phyloP scores from a whole-genome alignment of 179 eudicot species.

The Sideroxylon spinosum region DNA sequence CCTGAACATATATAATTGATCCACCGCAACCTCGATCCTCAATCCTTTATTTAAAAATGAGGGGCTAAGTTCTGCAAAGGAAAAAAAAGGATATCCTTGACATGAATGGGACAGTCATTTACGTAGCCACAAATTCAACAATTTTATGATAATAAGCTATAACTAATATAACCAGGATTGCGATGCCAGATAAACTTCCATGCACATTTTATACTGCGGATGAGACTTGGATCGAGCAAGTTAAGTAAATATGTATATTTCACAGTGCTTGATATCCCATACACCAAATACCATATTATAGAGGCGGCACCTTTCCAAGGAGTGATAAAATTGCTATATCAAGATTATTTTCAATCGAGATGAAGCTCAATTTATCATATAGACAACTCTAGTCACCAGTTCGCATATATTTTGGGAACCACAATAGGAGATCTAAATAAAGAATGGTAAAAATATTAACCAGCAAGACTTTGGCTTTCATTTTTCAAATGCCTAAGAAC shows the following conservation, averaged over 20 bases:
- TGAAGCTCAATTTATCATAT: not conserved
- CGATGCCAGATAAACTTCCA: not conserved
- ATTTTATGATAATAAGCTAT: not conserved
- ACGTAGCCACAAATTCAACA: not conserved
- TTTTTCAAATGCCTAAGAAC: not conserved
- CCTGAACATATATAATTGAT: not conserved
- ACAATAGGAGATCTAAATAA: not conserved
- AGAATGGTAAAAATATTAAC: not conserved
- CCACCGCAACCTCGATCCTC: not conserved
- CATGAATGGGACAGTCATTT: not conserved
- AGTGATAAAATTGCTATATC: not conserved
- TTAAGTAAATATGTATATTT: not conserved
- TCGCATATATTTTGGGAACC: not conserved
- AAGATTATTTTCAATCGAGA: not conserved
- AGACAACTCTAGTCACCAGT: not conserved
- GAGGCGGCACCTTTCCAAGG: not conserved
- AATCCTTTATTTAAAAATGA: slow-evolving; percentile 5
- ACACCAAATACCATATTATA: not conserved
- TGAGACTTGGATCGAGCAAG: not conserved
- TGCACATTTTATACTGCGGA: not conserved
- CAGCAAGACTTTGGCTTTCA: not conserved
- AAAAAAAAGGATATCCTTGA: not conserved
- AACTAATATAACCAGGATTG: not conserved
- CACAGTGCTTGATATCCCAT: not conserved
- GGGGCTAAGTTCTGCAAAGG: not conserved